Evolutionary conservation across 2,329 filamentous ascomycete genomes (phyloP).

Genomic region (Claviceps lovelessii): DNA sequence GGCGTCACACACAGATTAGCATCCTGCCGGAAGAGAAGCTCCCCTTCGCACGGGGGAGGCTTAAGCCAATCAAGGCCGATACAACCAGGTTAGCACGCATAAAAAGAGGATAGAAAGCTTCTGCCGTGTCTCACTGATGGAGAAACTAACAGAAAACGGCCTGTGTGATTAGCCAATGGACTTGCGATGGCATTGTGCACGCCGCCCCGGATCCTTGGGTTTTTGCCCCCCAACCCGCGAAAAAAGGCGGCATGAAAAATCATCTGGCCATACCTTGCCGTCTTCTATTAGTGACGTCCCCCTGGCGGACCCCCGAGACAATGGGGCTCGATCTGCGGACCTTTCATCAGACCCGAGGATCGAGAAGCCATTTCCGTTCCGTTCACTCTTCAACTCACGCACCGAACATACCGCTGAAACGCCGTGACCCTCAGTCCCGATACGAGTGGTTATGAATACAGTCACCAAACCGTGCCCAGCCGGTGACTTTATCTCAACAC

Average conservation of each 20-base stretch:
- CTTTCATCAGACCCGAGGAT: conserved; percentile 5
- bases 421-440: conserved; percentile 1
- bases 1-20: not conserved
- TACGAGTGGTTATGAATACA: conserved; percentile 3
- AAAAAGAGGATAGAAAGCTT: not conserved
- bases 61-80: not conserved
- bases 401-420: conserved; percentile 5
- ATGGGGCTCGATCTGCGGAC: conserved; percentile 7
- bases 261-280: not conserved
- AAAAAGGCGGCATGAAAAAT: not conserved
- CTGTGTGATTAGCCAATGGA: not conserved
- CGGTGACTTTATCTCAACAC: not conserved
- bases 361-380: conserved; percentile 6
- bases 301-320: not conserved
- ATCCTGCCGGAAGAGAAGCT: not conserved
- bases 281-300: not conserved
- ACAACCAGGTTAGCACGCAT: not conserved
- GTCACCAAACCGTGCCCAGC: not conserved
- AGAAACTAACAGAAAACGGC: not conserved
- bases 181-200: not conserved
- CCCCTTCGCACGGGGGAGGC: not conserved
- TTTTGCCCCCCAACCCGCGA: not conserved
- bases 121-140: not conserved
- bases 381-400: conserved; percentile 6
- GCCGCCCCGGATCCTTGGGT: not conserved